Percentiles rank a stretch among this genome's conserved stretches.
Conservation (phyloP, 192 early-diverging fungal genomes). For the Dissophora ornata region DNA sequence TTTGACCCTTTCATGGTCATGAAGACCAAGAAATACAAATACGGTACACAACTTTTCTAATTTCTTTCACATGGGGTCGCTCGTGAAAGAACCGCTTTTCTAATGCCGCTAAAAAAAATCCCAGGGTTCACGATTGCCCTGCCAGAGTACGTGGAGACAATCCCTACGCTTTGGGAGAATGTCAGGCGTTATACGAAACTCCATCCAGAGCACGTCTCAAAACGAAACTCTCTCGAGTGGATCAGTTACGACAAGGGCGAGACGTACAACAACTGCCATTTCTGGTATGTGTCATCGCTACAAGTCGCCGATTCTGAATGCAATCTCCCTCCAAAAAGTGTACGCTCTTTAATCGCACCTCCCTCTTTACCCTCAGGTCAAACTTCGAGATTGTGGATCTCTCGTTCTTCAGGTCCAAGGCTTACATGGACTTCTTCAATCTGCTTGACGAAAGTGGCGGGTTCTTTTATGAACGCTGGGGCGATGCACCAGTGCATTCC, state of each 20-base stretch:
- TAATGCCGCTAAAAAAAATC: no score
- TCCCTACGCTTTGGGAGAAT: conserved; percentile 80
- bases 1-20: conserved; percentile 86
- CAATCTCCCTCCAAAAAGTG: no score
- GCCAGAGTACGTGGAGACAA: conserved; percentile 71
- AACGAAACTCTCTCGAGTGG: conserved; percentile 67
- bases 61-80: no score
- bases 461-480: conserved; percentile 89
- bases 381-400: conserved; percentile 91
- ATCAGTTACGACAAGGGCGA: conserved; percentile 66
- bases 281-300: conserved; percentile 73
- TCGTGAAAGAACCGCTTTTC: no score
- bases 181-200: conserved; percentile 64
- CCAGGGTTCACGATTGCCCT: conserved; percentile 73
- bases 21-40: conserved; percentile 76
- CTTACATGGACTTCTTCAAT: conserved; percentile 72
- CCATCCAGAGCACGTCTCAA: conserved; percentile 63
- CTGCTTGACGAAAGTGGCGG: conserved; percentile 82
- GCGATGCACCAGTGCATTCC: conserved; percentile 81
- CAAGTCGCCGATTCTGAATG: no score
- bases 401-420: conserved; percentile 73
- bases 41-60: conserved; percentile 62
- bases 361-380: conserved; percentile 68
- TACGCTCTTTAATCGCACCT: no score
- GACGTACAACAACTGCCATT: conserved; percentile 76